Conservation (phyloP, 2,329 filamentous ascomycete species). For the Fonsecaea nubica region DNA sequence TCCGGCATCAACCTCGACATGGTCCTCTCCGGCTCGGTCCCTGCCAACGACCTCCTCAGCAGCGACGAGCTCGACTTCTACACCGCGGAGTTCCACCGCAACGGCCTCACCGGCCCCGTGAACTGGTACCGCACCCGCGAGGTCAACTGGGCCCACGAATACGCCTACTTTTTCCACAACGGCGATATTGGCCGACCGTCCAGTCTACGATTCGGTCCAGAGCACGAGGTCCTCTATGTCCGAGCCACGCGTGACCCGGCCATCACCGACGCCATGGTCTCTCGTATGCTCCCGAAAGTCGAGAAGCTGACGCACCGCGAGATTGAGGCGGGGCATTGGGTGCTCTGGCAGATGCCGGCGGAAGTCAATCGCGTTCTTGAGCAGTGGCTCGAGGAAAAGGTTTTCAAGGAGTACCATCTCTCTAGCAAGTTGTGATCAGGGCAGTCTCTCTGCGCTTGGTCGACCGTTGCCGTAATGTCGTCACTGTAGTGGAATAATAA, state of each 20-base stretch:
- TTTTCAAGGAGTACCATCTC: slow-evolving; percentile 49
- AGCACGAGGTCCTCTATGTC: slow-evolving; percentile 68
- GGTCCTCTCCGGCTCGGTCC: background rate
- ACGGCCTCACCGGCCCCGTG: slow-evolving; percentile 77
- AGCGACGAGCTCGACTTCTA: slow-evolving; percentile 80
- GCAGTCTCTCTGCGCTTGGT: background rate
- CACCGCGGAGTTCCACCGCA: slow-evolving; percentile 70
- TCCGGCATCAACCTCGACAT: background rate
- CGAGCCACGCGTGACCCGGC: slow-evolving; percentile 73
- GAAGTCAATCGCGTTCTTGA: slow-evolving; percentile 73
- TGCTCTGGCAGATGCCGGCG: slow-evolving; percentile 72
- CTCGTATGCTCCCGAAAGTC: background rate
- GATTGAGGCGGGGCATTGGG: slow-evolving; percentile 81
- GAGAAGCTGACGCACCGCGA: slow-evolving; percentile 65
- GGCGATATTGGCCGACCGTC: slow-evolving; percentile 21
- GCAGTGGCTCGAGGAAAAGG: slow-evolving; percentile 69
- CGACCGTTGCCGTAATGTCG: no score
- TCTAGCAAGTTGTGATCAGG: slow-evolving; percentile 23
- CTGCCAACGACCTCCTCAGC: slow-evolving; percentile 58
- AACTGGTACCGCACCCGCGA: slow-evolving; percentile 85
- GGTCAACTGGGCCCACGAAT: slow-evolving; percentile 79
- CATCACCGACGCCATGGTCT: slow-evolving; percentile 57
- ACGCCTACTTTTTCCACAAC: slow-evolving; percentile 43
- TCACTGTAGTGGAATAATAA: no score
- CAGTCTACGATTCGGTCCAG: slow-evolving; percentile 17